Evolutionary conservation across 495 filamentous ascomycete species (phyloP).

Genomic region (Trichoderma reesei): DNA sequence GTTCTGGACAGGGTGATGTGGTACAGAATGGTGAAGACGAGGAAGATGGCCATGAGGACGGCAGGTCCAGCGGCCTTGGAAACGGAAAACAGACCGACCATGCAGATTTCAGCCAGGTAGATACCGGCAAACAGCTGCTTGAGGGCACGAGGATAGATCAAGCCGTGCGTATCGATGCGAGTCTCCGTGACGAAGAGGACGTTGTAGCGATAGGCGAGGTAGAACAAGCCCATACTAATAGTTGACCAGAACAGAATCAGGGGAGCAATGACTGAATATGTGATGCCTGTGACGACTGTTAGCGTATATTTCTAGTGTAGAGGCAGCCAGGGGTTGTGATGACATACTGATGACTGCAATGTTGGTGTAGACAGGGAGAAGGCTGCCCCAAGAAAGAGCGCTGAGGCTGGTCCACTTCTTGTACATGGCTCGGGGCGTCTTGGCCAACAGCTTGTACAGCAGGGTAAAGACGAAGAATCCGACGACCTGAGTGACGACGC

Average conservation of each 20-base stretch:
- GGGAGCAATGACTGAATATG: slow-evolving; percentile 85
- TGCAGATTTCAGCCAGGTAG: slow-evolving; percentile 73
- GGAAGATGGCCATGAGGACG: slow-evolving; percentile 72
- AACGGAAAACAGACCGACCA: slow-evolving; percentile 85
- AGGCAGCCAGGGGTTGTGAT: slow-evolving; percentile 3
- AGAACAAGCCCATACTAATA: slow-evolving; percentile 77
- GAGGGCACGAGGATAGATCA: slow-evolving; percentile 77
- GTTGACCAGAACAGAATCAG: slow-evolving; percentile 80
- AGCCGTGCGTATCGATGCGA: slow-evolving; percentile 80
- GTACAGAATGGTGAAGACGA: slow-evolving; percentile 72
- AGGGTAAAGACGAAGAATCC: slow-evolving; percentile 70
- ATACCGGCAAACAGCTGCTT: slow-evolving; percentile 85
- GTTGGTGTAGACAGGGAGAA: slow-evolving; percentile 78
- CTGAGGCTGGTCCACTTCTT: slow-evolving; percentile 51
- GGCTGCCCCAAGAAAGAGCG: slow-evolving; percentile 75
- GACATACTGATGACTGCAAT: slow-evolving; percentile 68
- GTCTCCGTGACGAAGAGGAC: slow-evolving; percentile 83
- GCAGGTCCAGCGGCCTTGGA: slow-evolving; percentile 63
- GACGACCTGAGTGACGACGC: slow-evolving; percentile 64
- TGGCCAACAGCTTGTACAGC: slow-evolving; percentile 55
- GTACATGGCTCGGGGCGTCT: slow-evolving; percentile 49
- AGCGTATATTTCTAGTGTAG: slow-evolving; percentile 9
- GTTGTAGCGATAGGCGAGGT: slow-evolving; percentile 92
- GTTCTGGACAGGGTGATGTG: slow-evolving; percentile 73
- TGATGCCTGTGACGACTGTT: slow-evolving; percentile 46